Conservation (phyloP, 1,139 yeast species). For the Blastobotrys arbuscula region DNA sequence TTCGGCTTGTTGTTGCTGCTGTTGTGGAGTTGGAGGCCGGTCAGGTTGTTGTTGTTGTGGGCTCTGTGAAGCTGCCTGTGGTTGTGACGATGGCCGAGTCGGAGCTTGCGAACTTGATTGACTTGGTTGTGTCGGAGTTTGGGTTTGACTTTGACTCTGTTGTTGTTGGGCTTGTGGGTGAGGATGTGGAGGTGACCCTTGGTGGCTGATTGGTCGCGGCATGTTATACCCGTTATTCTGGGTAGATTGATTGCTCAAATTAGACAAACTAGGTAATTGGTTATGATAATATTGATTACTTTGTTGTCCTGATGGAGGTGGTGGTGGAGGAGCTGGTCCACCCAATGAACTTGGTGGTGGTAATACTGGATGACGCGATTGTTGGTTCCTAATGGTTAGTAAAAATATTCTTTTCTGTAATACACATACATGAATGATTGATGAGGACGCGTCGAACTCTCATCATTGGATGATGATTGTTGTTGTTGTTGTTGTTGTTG, state of each 20-base stretch:
- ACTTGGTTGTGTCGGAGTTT: background rate
- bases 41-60: background rate
- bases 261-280: constrained; percentile 32
- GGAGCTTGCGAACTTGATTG: background rate
- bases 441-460: constrained; percentile 14
- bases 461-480: background rate
- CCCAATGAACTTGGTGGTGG: constrained; percentile 29
- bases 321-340: constrained; percentile 17
- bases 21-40: constrained; percentile 1
- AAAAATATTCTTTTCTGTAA: background rate
- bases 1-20: background rate
- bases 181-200: constrained; percentile 15
- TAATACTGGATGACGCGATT: constrained; percentile 28
- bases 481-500: too few relatives aligned
- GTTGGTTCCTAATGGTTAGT: constrained; percentile 18
- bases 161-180: background rate
- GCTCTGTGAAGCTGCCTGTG: constrained; percentile 2
- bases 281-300: constrained; percentile 18
- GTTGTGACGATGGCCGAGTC: constrained; percentile 4
- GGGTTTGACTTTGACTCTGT: constrained; percentile 4
- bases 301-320: constrained; percentile 12
- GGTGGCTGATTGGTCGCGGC: constrained; percentile 11
- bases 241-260: constrained; percentile 26
- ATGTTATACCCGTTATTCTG: background rate
- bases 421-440: constrained; percentile 23